Evolutionary conservation across 306 rosid species (phyloP).

Genomic region (Glycine soja): DNA sequence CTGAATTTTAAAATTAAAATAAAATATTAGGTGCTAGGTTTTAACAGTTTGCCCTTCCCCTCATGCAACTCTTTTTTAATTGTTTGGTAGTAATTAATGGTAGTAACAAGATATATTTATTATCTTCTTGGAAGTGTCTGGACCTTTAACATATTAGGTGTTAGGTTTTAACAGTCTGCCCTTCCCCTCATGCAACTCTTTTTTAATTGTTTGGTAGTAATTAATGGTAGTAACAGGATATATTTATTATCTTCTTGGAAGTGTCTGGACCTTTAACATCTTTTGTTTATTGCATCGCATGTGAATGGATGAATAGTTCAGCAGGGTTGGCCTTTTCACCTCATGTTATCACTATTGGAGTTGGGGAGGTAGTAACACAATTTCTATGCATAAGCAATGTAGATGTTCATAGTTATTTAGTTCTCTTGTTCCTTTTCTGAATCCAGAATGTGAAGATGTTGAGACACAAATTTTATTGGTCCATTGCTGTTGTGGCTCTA

Average conservation of each 20-base stretch:
- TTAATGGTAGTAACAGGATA: not conserved
- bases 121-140: conserved; percentile 2
- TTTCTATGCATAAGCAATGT: conserved; percentile 31
- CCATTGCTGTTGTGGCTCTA: not conserved
- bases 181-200: not conserved
- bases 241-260: not conserved
- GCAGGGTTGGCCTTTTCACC: conserved; percentile 97
- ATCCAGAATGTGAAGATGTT: not conserved
- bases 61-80: not conserved
- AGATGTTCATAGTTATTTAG: conserved; percentile 1
- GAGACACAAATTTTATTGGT: not conserved
- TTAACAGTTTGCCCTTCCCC: conserved; percentile 31
- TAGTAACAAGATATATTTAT: not conserved
- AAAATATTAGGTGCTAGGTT: not conserved
- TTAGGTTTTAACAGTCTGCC: conserved; percentile 2
- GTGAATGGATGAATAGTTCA: conserved; percentile 98
- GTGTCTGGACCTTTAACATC: conserved; percentile 32
- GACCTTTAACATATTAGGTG: conserved; percentile 29
- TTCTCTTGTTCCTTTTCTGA: not conserved
- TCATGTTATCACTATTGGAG: conserved; percentile 79
- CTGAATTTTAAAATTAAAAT: not conserved
- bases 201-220: conserved; percentile 9
- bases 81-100: not conserved
- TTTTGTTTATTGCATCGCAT: conserved; percentile 49
- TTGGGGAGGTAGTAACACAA: conserved; percentile 78